Conservation (phyloP, 495 filamentous ascomycete genomes). For the Neurospora sp. region DNA sequence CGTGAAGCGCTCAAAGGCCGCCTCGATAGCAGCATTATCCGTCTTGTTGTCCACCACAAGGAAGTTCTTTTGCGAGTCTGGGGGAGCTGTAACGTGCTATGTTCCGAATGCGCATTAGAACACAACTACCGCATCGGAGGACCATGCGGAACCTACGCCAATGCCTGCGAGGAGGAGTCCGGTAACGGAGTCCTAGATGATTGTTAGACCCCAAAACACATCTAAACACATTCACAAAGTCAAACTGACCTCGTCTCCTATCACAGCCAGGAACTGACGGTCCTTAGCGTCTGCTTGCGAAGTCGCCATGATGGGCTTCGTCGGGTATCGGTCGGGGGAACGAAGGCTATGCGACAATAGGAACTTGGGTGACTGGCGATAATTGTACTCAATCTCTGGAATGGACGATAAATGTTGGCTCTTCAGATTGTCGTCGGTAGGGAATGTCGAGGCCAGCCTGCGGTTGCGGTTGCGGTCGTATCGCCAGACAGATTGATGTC, state of each 20-base stretch:
- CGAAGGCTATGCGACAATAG: not conserved
- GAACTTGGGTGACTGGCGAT: not conserved
- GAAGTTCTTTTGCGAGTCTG: slow-evolving; percentile 92
- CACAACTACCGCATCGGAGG: not conserved
- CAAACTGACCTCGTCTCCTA: slow-evolving; percentile 80
- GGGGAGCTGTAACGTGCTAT: slow-evolving; percentile 40
- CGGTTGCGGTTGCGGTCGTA: not conserved
- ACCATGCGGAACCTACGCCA: slow-evolving; percentile 52
- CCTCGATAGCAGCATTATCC: slow-evolving; percentile 77
- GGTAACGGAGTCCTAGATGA: slow-evolving; percentile 73
- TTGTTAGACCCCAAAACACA: slow-evolving; percentile 31
- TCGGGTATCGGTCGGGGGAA: not conserved
- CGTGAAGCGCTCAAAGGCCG: slow-evolving; percentile 82
- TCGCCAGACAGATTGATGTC: not conserved
- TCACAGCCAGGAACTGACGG: slow-evolving; percentile 92
- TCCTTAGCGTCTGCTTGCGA: slow-evolving; percentile 65
- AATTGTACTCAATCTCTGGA: not conserved
- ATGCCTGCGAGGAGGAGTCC: slow-evolving; percentile 90
- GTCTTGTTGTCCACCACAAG: slow-evolving; percentile 92
- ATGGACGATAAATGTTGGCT: not conserved
- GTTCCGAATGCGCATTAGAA: not conserved
- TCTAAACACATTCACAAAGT: not conserved
- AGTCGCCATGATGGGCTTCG: slow-evolving; percentile 30
- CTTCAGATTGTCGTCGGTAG: not conserved
- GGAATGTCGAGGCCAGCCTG: not conserved